phyloP scores from a whole-genome alignment of 1,284 basidiomycete genomes.

The Phenoliferia sp. region DNA sequence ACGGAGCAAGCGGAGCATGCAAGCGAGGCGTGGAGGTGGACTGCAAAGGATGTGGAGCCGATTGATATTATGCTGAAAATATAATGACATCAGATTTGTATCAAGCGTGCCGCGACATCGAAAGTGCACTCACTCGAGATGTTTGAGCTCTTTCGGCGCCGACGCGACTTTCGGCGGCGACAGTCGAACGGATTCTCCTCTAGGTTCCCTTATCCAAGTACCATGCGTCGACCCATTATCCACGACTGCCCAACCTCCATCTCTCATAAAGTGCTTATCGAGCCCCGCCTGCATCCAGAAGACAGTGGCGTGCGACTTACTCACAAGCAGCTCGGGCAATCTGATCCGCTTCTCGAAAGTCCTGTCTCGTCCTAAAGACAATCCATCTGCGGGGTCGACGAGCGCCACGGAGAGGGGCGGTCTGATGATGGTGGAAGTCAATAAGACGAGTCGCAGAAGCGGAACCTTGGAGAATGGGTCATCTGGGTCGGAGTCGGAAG shows the following conservation, averaged over 20 bases:
- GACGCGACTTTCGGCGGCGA: conserved; percentile 15
- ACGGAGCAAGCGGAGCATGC: conserved; percentile 24
- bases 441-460: conserved; percentile 23
- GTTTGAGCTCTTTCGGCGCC: conserved; percentile 10
- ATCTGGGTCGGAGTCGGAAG: conserved; percentile 3
- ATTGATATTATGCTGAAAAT: conserved; percentile 10
- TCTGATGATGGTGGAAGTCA: not conserved
- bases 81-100: not conserved
- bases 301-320: conserved; percentile 18
- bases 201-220: conserved; percentile 7
- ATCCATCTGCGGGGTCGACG: conserved; percentile 19
- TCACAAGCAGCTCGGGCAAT: conserved; percentile 21
- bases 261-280: not conserved
- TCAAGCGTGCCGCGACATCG: not conserved
- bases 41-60: conserved; percentile 19
- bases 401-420: conserved; percentile 6
- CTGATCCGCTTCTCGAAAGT: conserved; percentile 22
- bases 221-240: conserved; percentile 29
- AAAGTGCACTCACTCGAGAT: conserved; percentile 19
- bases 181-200: not conserved
- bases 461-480: conserved; percentile 46
- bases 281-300: conserved; percentile 9
- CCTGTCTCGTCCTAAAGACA: conserved; percentile 26
- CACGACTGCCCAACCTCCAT: conserved; percentile 15
- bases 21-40: conserved; percentile 28